Percentiles rank a stretch among this genome's conserved stretches.
Evolutionary conservation across 164 flowering plant species (phyloP).

Genomic region (Stephania cephalantha): DNA sequence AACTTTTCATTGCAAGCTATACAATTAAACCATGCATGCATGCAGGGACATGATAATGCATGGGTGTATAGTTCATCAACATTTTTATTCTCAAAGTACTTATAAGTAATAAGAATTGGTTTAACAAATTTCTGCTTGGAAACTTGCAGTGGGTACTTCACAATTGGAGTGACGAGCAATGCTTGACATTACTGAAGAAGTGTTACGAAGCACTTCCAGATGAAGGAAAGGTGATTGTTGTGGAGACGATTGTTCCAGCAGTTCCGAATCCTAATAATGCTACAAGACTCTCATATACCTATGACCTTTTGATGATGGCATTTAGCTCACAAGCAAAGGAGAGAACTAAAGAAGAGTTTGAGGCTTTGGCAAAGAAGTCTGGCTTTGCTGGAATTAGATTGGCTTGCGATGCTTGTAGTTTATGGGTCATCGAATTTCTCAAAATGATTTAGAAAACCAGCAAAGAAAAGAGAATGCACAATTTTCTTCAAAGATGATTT

Average conservation of each 20-base stretch:
- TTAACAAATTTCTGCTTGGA: too few relatives aligned
- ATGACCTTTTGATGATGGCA: constrained; percentile 77
- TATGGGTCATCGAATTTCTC: constrained; percentile 61
- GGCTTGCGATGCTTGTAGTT: constrained; percentile 41
- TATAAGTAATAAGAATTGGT: too few relatives aligned
- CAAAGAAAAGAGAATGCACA: too few relatives aligned
- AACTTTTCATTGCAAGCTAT: too few relatives aligned
- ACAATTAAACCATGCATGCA: too few relatives aligned
- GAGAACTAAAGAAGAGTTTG: constrained; percentile 59
- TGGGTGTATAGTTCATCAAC: too few relatives aligned
- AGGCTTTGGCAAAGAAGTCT: constrained; percentile 53
- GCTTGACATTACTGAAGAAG: constrained; percentile 61
- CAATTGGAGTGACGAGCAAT: constrained; percentile 85
- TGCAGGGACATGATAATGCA: too few relatives aligned
- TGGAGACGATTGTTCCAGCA: constrained; percentile 56
- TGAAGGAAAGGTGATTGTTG: constrained; percentile 63
- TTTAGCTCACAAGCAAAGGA: constrained; percentile 57
- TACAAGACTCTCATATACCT: constrained; percentile 31
- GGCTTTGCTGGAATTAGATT: constrained; percentile 52
- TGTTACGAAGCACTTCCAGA: constrained; percentile 65
- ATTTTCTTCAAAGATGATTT: too few relatives aligned
- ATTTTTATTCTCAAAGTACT: too few relatives aligned
- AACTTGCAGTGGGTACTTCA: constrained; percentile 71
- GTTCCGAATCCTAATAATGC: constrained; percentile 39
- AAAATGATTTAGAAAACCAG: constrained; percentile 19